Evolutionary conservation across 768 basidiomycete species (phyloP).

Genomic region (Leucocoprinus sp.): DNA sequence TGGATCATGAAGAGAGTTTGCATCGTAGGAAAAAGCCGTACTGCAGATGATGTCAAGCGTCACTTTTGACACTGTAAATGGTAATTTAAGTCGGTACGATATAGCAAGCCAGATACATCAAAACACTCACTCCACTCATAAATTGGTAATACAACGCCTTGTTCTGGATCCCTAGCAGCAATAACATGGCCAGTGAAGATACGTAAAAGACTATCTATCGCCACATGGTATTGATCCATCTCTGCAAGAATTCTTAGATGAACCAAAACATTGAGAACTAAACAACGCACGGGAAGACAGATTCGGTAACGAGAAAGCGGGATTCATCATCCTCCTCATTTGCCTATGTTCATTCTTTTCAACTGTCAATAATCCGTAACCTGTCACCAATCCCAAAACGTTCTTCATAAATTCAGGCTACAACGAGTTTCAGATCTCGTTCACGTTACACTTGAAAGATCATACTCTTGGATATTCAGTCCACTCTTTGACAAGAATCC

Average conservation of each 20-base stretch:
- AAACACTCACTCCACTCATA: conserved; percentile 39
- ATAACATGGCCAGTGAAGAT: conserved; percentile 27
- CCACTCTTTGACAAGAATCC: conserved; percentile 31
- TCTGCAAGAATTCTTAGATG: conserved; percentile 21
- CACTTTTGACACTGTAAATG: conserved; percentile 47
- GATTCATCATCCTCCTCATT: conserved; percentile 38
- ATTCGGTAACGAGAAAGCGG: conserved; percentile 35
- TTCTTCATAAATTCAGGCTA: conserved; percentile 32
- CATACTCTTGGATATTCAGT: conserved; percentile 32
- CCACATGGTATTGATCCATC: conserved; percentile 41
- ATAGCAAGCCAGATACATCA: too few relatives aligned
- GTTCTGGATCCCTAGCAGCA: conserved; percentile 12
- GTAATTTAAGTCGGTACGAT: too few relatives aligned
- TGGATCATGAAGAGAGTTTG: conserved; percentile 37
- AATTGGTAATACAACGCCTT: conserved; percentile 23
- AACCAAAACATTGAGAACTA: not conserved
- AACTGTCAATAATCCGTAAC: conserved; percentile 33
- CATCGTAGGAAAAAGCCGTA: conserved; percentile 40
- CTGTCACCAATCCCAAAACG: conserved; percentile 28
- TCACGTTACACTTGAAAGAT: not conserved
- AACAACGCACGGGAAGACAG: conserved; percentile 12
- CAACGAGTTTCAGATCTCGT: not conserved
- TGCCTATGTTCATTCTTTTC: conserved; percentile 35
- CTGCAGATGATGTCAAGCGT: conserved; percentile 47
- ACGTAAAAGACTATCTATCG: conserved; percentile 32